phyloP scores from a whole-genome alignment of 2,329 filamentous ascomycete species.

The Talaromyces funiculosus region DNA sequence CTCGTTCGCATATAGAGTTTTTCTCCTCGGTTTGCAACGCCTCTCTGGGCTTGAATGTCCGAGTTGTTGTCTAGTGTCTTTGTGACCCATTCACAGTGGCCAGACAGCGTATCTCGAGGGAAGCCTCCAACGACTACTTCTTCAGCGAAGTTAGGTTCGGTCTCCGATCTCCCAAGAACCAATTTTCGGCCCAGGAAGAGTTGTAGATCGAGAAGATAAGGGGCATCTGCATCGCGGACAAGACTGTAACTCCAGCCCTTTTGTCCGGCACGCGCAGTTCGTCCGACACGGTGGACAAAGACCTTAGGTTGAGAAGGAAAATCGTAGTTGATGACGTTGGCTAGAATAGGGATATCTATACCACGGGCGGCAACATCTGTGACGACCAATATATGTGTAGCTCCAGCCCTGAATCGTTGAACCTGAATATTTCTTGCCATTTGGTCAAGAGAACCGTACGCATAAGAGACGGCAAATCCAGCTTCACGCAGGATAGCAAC shows the following conservation, averaged over 20 bases:
- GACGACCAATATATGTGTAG: conserved; percentile 85
- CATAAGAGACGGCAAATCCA: conserved; percentile 87
- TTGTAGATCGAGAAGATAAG: conserved; percentile 89
- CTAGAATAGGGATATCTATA: conserved; percentile 93
- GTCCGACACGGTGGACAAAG: conserved; percentile 91
- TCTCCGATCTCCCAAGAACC: conserved; percentile 63
- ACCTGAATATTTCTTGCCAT: conserved; percentile 88
- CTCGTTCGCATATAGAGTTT: conserved; percentile 86
- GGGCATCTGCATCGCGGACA: conserved; percentile 77
- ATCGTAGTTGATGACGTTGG: conserved; percentile 98
- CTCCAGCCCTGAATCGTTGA: conserved; percentile 77
- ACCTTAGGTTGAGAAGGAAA: conserved; percentile 96
- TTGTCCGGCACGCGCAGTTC: conserved; percentile 88
- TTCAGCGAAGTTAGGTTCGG: conserved; percentile 64
- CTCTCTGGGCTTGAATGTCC: conserved; percentile 65
- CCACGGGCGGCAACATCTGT: conserved; percentile 95
- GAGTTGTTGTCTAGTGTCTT: conserved; percentile 69
- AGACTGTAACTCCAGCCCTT: conserved; percentile 94
- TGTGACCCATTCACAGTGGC: conserved; percentile 73
- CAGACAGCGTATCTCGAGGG: conserved; percentile 66
- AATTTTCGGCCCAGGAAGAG: conserved; percentile 85
- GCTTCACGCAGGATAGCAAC: conserved; percentile 70
- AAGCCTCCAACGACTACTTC: conserved; percentile 79
- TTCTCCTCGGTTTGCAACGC: conserved; percentile 80
- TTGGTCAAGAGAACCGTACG: conserved; percentile 91